phyloP scores from a whole-genome alignment of 2,329 filamentous ascomycete species.

The Zymoseptoria tritici region DNA sequence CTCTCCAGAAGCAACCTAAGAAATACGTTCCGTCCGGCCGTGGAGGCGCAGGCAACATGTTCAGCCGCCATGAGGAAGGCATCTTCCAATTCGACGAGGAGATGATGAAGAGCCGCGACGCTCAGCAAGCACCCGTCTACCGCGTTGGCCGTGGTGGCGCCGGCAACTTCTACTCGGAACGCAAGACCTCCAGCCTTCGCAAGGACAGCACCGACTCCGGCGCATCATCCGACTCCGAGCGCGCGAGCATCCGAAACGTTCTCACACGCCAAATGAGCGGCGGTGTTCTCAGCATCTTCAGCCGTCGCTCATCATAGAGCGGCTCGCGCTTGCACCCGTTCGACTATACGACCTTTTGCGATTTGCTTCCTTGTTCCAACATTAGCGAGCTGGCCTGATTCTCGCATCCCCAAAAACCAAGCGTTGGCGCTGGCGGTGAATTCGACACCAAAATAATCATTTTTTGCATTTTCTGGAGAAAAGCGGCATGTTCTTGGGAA shows the following conservation, averaged over 20 bases:
- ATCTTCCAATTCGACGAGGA: conserved; percentile 66
- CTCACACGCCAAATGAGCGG: conserved; percentile 3
- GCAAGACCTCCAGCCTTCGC: conserved; percentile 1
- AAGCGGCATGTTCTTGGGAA: neutral
- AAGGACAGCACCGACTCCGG: conserved; percentile 13
- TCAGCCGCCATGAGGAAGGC: conserved; percentile 44
- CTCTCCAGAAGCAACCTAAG: conserved; percentile 41
- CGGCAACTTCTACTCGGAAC: conserved; percentile 44
- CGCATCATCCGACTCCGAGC: conserved; percentile 18
- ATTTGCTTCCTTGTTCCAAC: conserved; percentile 3
- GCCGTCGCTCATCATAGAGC: conserved; percentile 15
- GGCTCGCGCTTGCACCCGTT: neutral
- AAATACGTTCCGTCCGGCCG: conserved; percentile 51
- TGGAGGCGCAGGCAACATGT: conserved; percentile 54
- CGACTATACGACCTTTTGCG: conserved; percentile 7
- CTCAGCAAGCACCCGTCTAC: conserved; percentile 48
- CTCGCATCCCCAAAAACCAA: conserved; percentile 15
- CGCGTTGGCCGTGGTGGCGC: conserved; percentile 56
- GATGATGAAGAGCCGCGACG: conserved; percentile 47
- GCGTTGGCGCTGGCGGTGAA: conserved; percentile 17
- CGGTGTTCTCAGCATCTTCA: conserved; percentile 16
- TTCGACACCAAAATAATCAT: neutral
- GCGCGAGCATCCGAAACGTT: conserved; percentile 2
- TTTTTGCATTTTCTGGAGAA: neutral
- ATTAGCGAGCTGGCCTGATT: conserved; percentile 18